Conservation (phyloP, 768 basidiomycete species). For the Hydnomerulius pinastri region DNA sequence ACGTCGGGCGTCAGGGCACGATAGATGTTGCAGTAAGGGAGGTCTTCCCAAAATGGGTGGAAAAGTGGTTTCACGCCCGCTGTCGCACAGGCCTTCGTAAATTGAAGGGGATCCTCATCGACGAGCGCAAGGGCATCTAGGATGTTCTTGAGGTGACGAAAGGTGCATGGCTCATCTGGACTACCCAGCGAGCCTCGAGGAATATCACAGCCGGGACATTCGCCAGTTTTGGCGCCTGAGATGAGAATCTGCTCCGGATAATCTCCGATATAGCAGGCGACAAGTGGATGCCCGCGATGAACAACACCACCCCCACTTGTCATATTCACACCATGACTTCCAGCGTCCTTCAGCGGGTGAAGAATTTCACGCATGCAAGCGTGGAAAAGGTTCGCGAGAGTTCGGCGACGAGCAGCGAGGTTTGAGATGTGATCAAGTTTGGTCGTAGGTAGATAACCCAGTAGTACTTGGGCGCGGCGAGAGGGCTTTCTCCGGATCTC, state of each 20-base stretch:
- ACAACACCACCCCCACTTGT: constrained; percentile 38
- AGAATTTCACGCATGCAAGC: constrained; percentile 32
- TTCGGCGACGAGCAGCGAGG: too few species aligned
- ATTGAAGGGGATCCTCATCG: constrained; percentile 3
- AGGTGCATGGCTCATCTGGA: too few species aligned
- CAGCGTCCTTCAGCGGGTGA: constrained; percentile 29
- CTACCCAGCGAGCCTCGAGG: too few species aligned
- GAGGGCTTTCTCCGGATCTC: constrained; percentile 39
- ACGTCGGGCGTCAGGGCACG: too few species aligned
- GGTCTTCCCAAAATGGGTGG: too few species aligned
- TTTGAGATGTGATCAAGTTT: constrained; percentile 23
- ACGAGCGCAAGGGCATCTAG: neutral
- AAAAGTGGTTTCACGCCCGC: too few species aligned
- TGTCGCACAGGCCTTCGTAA: constrained; percentile 38
- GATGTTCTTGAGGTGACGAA: too few species aligned
- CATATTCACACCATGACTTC: constrained; percentile 32
- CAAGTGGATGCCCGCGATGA: constrained; percentile 35
- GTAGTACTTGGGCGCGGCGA: constrained; percentile 31
- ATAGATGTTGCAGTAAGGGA: too few species aligned
- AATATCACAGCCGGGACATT: constrained; percentile 14
- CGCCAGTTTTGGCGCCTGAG: constrained; percentile 12
- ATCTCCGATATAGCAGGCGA: constrained; percentile 20
- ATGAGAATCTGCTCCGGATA: constrained; percentile 21
- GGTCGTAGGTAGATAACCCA: constrained; percentile 42
- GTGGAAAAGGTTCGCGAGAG: constrained; percentile 40